phyloP scores from a whole-genome alignment of 202 grass and related monocot species.

The Hordeum pubiflorum region DNA sequence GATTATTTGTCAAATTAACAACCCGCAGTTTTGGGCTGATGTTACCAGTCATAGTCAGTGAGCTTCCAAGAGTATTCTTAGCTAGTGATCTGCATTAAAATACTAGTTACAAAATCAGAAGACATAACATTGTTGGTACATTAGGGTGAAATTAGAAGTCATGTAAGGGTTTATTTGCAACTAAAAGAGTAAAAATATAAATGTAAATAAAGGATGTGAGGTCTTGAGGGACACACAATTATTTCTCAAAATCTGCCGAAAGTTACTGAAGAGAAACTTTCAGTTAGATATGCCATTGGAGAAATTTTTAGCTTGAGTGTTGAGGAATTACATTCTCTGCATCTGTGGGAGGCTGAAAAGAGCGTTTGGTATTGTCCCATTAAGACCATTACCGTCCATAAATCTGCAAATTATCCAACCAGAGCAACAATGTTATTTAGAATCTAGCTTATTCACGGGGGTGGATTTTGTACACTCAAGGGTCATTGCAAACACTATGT shows the following conservation, averaged over 20 bases:
- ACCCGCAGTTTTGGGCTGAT: slow-evolving; percentile 28
- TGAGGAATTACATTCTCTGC: slow-evolving; percentile 52
- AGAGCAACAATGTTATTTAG: slow-evolving; percentile 3
- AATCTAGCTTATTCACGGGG: neutral
- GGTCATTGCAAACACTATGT: neutral
- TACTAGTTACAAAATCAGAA: slow-evolving; percentile 11
- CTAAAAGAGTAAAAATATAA: neutral
- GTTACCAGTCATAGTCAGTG: slow-evolving; percentile 27
- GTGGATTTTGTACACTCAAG: neutral
- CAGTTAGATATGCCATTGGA: slow-evolving; percentile 2
- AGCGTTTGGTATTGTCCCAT: slow-evolving; percentile 35
- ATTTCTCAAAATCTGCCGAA: neutral
- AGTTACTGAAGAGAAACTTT: neutral
- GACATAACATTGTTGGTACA: neutral
- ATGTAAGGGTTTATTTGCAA: neutral
- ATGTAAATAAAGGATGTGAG: neutral
- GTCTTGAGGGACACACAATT: neutral
- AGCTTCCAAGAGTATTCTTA: slow-evolving; percentile 26
- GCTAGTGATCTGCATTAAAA: slow-evolving; percentile 38
- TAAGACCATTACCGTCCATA: slow-evolving; percentile 27
- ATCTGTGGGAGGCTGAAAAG: slow-evolving; percentile 40
- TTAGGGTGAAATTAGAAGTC: neutral
- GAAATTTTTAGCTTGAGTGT: neutral
- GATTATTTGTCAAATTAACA: slow-evolving; percentile 54
- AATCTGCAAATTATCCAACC: slow-evolving; percentile 30